Evolutionary conservation across 805 yeast genomes (phyloP).

Genomic region (Candida tallmaniae): DNA sequence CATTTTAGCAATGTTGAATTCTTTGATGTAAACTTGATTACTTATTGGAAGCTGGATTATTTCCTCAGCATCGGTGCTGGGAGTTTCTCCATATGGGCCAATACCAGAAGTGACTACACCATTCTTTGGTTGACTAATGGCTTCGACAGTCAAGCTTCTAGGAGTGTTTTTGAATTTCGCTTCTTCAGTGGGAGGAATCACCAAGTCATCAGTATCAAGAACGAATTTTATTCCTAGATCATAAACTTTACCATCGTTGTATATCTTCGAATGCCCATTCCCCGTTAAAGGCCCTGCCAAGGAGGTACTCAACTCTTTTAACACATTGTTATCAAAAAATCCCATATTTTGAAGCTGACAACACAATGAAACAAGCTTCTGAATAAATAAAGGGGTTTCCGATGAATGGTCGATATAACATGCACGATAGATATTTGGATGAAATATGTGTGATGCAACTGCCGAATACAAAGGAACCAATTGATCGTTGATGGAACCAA

Average conservation of each 20-base stretch:
- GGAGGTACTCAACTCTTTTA: constrained; percentile 71
- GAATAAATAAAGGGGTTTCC: constrained; percentile 73
- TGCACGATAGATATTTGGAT: constrained; percentile 87
- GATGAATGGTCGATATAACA: constrained; percentile 84
- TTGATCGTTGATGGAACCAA: constrained; percentile 92
- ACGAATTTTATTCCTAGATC: constrained; percentile 72
- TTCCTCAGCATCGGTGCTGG: constrained; percentile 9
- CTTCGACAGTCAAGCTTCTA: not conserved
- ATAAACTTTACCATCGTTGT: constrained; percentile 81
- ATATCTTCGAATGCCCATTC: constrained; percentile 89
- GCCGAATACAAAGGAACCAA: constrained; percentile 90
- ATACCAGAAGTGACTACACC: constrained; percentile 17
- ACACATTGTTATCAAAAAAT: constrained; percentile 75
- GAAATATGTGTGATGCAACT: constrained; percentile 72
- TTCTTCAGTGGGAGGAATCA: constrained; percentile 25
- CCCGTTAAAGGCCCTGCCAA: constrained; percentile 90
- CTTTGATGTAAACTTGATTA: constrained; percentile 34
- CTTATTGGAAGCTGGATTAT: constrained; percentile 23
- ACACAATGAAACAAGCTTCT: constrained; percentile 68
- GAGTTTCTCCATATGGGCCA: constrained; percentile 14
- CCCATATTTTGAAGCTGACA: constrained; percentile 75
- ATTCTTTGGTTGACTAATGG: constrained; percentile 2
- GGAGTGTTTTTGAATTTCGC: constrained; percentile 1
- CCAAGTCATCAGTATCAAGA: constrained; percentile 64
- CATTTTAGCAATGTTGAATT: constrained; percentile 58